A percentile compares a stretch with the other conserved stretches of the same genome.
Evolutionary conservation across 176 grass and related monocot genomes (phyloP).

Genomic region (Elaeis guineensis): DNA sequence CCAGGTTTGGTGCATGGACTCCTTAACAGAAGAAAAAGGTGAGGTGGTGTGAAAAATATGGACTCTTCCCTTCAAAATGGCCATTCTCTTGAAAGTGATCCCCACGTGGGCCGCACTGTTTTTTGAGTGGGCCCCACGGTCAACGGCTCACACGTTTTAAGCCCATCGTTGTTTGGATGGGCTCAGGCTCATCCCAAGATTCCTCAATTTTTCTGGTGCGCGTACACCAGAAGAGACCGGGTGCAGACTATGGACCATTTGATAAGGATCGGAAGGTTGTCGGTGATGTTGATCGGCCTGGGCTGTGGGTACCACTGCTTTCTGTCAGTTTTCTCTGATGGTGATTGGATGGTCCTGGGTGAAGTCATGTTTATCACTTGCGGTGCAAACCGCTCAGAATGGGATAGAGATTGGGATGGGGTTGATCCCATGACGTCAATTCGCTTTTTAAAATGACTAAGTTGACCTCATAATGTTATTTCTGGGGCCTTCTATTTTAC

Average conservation of each 20-base stretch:
- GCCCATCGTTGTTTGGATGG: not conserved
- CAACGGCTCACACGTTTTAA: not conserved
- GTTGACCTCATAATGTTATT: no score
- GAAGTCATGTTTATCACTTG: not conserved
- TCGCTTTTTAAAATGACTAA: no score
- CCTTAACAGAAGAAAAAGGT: not conserved
- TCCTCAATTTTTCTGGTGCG: not conserved
- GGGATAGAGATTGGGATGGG: no score
- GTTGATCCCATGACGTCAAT: no score
- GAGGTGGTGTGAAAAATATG: not conserved
- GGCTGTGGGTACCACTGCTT: not conserved
- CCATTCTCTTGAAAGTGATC: not conserved
- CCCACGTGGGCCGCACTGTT: not conserved
- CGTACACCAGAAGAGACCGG: not conserved
- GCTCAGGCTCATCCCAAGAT: slow-evolving; percentile 4
- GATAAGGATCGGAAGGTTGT: slow-evolving; percentile 12
- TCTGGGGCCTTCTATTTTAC: no score
- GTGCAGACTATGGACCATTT: not conserved
- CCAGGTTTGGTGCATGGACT: not conserved
- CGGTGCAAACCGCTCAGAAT: no score
- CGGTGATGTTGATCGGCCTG: slow-evolving; percentile 4
- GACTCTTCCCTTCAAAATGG: not conserved
- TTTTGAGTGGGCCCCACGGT: slow-evolving; percentile 6
- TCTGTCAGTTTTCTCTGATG: not conserved
- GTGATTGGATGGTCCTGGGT: not conserved